Conservation (phyloP, 2,329 filamentous ascomycete species). For the Hortaea sp. region DNA sequence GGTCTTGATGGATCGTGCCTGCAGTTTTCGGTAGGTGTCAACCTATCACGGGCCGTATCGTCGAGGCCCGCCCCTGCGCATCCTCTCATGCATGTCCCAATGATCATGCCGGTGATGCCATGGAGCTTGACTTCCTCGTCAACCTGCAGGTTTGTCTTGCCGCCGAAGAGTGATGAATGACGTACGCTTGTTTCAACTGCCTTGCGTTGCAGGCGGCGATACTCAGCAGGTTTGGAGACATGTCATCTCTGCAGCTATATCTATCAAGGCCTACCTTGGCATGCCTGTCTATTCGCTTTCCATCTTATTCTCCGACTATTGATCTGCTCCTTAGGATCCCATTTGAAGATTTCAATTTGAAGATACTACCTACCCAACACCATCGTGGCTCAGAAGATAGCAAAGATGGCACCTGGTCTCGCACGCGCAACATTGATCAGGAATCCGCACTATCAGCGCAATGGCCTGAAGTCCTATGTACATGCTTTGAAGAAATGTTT, state of each 20-base stretch:
- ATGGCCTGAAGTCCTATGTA: constrained; percentile 23
- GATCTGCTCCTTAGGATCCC: not conserved
- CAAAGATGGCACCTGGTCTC: constrained; percentile 4
- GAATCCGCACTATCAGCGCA: constrained; percentile 19
- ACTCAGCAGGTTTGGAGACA: not conserved
- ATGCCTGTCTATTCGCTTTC: not conserved
- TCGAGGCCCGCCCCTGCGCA: not conserved
- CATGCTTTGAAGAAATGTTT: constrained; percentile 17
- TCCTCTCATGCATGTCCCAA: not conserved
- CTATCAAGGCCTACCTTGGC: not conserved
- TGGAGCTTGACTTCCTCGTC: not conserved
- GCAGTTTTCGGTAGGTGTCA: too few species aligned
- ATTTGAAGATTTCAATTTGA: not conserved
- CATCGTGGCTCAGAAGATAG: not conserved
- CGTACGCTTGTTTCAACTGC: not conserved
- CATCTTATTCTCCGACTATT: not conserved
- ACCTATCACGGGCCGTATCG: too few species aligned
- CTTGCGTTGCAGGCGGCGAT: not conserved
- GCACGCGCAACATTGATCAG: constrained; percentile 17
- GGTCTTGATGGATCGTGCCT: too few species aligned
- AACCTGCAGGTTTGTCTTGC: not conserved
- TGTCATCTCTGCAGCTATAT: not conserved
- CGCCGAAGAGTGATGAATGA: not conserved
- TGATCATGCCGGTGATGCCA: not conserved
- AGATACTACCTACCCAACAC: not conserved